These are phyloP conservation scores for Eucalyptus regnans DNA, from an alignment of 345 rosid genomes.

Conservation along the genomic window DNA sequence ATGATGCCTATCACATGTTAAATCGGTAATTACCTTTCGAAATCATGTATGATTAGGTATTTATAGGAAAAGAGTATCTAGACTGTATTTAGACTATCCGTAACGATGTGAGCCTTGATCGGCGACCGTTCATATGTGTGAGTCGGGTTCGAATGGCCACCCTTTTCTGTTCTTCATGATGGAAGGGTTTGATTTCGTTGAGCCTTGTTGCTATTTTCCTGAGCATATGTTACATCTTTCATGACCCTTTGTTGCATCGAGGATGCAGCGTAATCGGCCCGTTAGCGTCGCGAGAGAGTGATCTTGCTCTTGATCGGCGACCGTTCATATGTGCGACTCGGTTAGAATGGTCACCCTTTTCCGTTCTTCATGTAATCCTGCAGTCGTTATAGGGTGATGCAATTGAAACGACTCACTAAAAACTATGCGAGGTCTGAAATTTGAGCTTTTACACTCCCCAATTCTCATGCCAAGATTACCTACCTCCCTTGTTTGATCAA, in stretches of 20 bases:
- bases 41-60: not conserved
- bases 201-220: not conserved
- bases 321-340: not conserved
- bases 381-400: not conserved
- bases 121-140: not conserved
- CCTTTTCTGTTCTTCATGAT: not conserved
- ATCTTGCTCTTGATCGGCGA: not conserved
- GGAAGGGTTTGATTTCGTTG: not conserved
- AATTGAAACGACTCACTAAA: not conserved
- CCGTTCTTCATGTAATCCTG: not conserved
- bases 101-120: not conserved
- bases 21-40: not conserved
- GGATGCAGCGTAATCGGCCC: not conserved
- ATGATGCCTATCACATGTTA: not conserved
- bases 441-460: not conserved
- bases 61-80: too few species aligned
- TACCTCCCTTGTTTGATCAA: not conserved
- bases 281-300: rapidly evolving
- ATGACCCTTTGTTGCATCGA: not conserved
- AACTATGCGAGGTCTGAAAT: not conserved
- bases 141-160: not conserved
- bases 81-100: not conserved
- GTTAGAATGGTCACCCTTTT: not conserved
- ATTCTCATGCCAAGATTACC: not conserved
- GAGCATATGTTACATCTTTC: not conserved